Evolutionary conservation across 139 green algal genomes (phyloP), one percentile per base, ranked within the genome.

Genomic region (Tetraselmis striata): DNA sequence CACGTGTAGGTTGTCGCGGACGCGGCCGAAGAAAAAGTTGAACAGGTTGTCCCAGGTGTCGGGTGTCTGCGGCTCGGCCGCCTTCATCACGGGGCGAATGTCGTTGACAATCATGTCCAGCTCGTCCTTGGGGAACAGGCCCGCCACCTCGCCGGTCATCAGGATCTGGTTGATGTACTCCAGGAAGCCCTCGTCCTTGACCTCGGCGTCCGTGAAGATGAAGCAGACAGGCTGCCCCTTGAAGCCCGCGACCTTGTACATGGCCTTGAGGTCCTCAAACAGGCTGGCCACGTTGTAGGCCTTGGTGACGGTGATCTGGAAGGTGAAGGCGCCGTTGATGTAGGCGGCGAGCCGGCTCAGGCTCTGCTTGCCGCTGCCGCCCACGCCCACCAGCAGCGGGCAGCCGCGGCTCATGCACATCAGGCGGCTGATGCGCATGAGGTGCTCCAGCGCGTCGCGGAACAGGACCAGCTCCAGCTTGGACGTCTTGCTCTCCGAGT

Each of bases 81-180:
- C 45, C 80, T 87, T 88, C 90, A 97, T 96, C 59, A 94, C 78
- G 22, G 93, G 92, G 0, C 95, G 86, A 59, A 98, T 93, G 87
- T 98, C 95, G 79, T 96, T 96, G 28, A 98, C 85, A 31, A 98
- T 95, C 85, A 91, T 91, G 84, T 98, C 95, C 82, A 98, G 87
- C 91, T 98, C 95, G 31, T 98, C 95, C 88, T 97, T 97, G 81
- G 93, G 88, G 83, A 98, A 92, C 59, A 98, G 88, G 0, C 95
- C 95, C n/a, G 95, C 88, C 31, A 98, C 92, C 85, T 86, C 88
- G 77, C 94, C 94, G 2, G 95, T 98, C 92, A 97, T 96, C 24
- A 98, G 89, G 77, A 98, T 90, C 92, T 98, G 95, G 90, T 98
- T 98, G 84, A 98, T 95, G 91, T 98, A 98, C 88, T 98, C 95